Conservation (phyloP, 2,329 filamentous ascomycete species). For the Fusarium equiseti region DNA sequence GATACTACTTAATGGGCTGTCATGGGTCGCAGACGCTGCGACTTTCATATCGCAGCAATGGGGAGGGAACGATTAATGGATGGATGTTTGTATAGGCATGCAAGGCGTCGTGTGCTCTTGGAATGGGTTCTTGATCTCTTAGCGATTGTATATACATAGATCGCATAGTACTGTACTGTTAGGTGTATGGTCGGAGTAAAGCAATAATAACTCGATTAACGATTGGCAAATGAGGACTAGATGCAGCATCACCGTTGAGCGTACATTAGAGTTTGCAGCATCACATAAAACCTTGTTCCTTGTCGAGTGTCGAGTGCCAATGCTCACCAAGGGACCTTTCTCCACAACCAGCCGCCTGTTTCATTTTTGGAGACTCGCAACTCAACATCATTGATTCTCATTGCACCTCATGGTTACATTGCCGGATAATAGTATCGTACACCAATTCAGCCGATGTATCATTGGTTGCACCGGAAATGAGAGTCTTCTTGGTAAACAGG, state of each 20-base stretch:
- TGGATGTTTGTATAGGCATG: constrained; percentile 10
- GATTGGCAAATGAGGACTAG: background rate
- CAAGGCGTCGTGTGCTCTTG: constrained; percentile 37
- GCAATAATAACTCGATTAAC: constrained; percentile 7
- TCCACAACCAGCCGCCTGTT: constrained; percentile 14
- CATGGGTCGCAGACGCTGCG: constrained; percentile 48
- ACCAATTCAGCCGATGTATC: background rate
- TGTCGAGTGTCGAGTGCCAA: constrained; percentile 2
- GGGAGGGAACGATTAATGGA: constrained; percentile 17
- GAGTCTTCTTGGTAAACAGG: constrained; percentile 3
- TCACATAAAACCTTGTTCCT: constrained; percentile 30
- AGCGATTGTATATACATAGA: constrained; percentile 4
- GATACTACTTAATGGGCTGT: constrained; percentile 39
- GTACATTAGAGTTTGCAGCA: constrained; percentile 7
- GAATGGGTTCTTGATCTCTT: constrained; percentile 18
- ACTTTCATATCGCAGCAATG: constrained; percentile 44
- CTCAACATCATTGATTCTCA: background rate
- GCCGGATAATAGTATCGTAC: background rate
- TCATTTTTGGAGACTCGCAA: constrained; percentile 5
- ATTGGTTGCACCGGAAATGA: background rate
- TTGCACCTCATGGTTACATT: background rate
- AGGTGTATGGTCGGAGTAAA: background rate
- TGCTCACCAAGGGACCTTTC: constrained; percentile 3
- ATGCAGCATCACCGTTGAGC: constrained; percentile 33
- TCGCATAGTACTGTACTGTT: constrained; percentile 1